Conservation (phyloP, 305 asterid genomes). For the Solanum hybrid region DNA sequence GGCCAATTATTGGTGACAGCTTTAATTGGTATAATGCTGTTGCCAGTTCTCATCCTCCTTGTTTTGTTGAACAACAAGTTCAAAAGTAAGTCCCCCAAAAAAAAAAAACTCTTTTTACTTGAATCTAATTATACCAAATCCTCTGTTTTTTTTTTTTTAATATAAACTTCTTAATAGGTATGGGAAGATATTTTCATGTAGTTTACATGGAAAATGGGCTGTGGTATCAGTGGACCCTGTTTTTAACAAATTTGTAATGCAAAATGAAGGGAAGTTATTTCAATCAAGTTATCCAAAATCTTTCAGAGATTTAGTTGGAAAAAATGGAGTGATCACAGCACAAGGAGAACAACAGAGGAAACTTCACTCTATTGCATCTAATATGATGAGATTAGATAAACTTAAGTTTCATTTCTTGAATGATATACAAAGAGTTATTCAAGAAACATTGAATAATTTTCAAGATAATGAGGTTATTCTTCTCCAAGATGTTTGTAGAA, state of each 20-base stretch:
- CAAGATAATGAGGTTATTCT: constrained; percentile 40
- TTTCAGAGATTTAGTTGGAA: constrained; percentile 78
- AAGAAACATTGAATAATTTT: constrained; percentile 27
- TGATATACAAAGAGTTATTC: constrained; percentile 53
- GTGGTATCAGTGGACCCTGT: constrained; percentile 79
- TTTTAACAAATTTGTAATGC: constrained; percentile 81
- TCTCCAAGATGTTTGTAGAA: constrained; percentile 80
- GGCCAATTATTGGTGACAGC: constrained; percentile 73
- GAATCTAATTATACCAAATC: not conserved
- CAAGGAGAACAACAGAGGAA: constrained; percentile 77
- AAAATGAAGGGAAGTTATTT: constrained; percentile 64
- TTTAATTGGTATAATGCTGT: constrained; percentile 79
- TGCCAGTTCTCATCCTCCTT: constrained; percentile 77
- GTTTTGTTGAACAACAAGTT: constrained; percentile 65
- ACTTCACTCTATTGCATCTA: constrained; percentile 79
- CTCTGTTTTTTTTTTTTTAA: not conserved
- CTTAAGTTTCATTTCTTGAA: constrained; percentile 67
- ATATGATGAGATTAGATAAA: constrained; percentile 74
- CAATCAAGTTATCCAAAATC: constrained; percentile 88
- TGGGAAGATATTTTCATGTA: constrained; percentile 75
- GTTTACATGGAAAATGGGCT: constrained; percentile 67
- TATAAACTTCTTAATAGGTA: constrained; percentile 30
- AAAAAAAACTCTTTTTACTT: not conserved
- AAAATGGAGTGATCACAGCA: constrained; percentile 69
- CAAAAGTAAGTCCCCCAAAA: constrained; percentile 24